These are phyloP conservation scores for Nigrospora oryzae DNA, from an alignment of 2,329 filamentous ascomycete species.

Conservation along the genomic window DNA sequence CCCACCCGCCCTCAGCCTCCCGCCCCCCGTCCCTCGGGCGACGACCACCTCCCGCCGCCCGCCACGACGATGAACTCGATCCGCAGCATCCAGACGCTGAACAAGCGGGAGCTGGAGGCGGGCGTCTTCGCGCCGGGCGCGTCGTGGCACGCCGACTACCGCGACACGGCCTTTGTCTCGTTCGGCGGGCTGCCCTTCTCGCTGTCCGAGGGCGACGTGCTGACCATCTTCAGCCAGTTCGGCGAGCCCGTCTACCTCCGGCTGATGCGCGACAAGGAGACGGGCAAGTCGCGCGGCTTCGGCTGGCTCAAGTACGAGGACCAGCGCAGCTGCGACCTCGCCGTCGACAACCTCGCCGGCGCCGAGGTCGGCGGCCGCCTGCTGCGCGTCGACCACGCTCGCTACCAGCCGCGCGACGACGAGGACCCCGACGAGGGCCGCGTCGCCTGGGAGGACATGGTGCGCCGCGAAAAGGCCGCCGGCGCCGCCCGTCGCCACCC, in stretches of 20 bases:
- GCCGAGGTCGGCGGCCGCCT: constrained; percentile 73
- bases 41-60: too few species aligned
- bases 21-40: neutral
- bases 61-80: constrained; percentile 75
- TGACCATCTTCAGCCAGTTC: constrained; percentile 95
- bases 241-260: constrained; percentile 93
- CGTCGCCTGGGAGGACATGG: constrained; percentile 52
- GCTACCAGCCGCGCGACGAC: constrained; percentile 84
- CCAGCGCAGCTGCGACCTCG: constrained; percentile 88
- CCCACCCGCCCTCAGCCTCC: neutral
- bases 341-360: constrained; percentile 91
- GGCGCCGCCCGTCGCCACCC: constrained; percentile 19
- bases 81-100: constrained; percentile 83
- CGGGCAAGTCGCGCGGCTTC: constrained; percentile 89
- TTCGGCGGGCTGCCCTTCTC: constrained; percentile 91
- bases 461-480: constrained; percentile 37
- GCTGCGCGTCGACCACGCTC: constrained; percentile 82
- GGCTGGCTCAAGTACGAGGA: constrained; percentile 98
- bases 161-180: constrained; percentile 93
- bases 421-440: constrained; percentile 53
- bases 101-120: constrained; percentile 88
- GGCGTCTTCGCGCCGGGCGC: constrained; percentile 57
- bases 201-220: constrained; percentile 87
- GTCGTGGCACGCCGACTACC: constrained; percentile 96
- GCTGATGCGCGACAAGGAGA: constrained; percentile 88